These are phyloP conservation scores for Calycina herbarum DNA, from an alignment of 2,329 filamentous ascomycete species.

Conservation along the genomic window DNA sequence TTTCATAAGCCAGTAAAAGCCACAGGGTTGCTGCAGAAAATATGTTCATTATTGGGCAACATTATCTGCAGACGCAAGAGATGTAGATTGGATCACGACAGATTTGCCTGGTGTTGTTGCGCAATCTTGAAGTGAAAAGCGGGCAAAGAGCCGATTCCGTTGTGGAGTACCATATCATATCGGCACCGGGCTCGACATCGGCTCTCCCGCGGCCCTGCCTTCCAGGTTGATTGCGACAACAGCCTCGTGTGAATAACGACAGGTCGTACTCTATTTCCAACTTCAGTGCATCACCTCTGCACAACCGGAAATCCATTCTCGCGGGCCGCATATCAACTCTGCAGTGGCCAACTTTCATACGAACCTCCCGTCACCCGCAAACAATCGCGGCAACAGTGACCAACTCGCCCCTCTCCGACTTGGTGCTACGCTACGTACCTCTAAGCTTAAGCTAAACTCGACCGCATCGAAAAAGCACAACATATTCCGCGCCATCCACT, in stretches of 20 bases:
- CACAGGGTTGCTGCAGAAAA: background rate
- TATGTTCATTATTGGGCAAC: background rate
- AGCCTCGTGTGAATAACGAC: slow-evolving; percentile 4
- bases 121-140: background rate
- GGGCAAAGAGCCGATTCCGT: background rate
- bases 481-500: background rate
- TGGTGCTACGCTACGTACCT: background rate
- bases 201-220: background rate
- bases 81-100: background rate
- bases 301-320: background rate
- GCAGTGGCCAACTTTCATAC: background rate
- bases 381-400: background rate
- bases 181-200: background rate
- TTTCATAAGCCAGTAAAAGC: background rate
- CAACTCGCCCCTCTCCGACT: background rate
- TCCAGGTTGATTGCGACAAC: background rate
- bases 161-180: background rate
- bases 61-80: background rate
- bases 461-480: background rate
- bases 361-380: background rate
- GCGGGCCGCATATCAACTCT: background rate
- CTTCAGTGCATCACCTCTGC: background rate
- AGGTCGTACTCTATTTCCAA: background rate
- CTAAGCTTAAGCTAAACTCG: background rate
- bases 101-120: background rate